These are phyloP conservation scores for Hyaloscypha variabilis DNA, from an alignment of 495 filamentous ascomycete genomes.

Conservation along the genomic window DNA sequence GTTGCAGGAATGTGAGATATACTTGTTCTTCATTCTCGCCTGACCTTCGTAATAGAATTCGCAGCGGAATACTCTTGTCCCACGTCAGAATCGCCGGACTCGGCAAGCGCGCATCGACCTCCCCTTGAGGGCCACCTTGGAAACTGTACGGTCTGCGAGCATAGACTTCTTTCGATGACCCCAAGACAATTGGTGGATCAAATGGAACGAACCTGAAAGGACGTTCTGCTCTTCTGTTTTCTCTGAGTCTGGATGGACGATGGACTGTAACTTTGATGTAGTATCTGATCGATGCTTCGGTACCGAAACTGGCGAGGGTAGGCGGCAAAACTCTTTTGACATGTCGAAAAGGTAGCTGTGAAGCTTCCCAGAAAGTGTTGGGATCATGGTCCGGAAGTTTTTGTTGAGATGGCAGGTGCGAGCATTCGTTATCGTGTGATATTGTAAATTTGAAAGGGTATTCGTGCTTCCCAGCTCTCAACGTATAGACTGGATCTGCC, in stretches of 20 bases:
- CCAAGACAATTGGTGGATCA: slow-evolving; percentile 76
- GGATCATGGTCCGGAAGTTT: slow-evolving; percentile 41
- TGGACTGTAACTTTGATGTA: slow-evolving; percentile 91
- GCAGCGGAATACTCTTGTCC: slow-evolving; percentile 79
- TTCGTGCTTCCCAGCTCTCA: slow-evolving; percentile 78
- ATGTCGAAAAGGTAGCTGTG: slow-evolving; percentile 60
- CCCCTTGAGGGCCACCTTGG: slow-evolving; percentile 47
- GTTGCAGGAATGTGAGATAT: slow-evolving; percentile 76
- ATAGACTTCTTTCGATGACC: slow-evolving; percentile 75
- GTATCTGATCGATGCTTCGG: slow-evolving; percentile 86
- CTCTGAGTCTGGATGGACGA: slow-evolving; percentile 78
- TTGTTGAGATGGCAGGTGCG: slow-evolving; percentile 41
- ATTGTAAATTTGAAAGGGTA: slow-evolving; percentile 94
- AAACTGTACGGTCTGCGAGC: slow-evolving; percentile 83
- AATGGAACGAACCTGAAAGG: slow-evolving; percentile 82
- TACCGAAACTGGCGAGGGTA: slow-evolving; percentile 78
- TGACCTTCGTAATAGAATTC: slow-evolving; percentile 74
- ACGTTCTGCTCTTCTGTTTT: slow-evolving; percentile 69
- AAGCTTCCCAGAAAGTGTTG: slow-evolving; percentile 35
- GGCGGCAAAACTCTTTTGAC: slow-evolving; percentile 88
- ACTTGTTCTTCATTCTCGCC: slow-evolving; percentile 65
- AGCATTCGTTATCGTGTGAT: slow-evolving; percentile 90
- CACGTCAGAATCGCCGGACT: slow-evolving; percentile 89
- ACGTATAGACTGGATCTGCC: slow-evolving; percentile 68
- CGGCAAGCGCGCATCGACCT: slow-evolving; percentile 81